Conservation (phyloP, 192 early-diverging fungal genomes). For the Umbelopsis vinacea region DNA sequence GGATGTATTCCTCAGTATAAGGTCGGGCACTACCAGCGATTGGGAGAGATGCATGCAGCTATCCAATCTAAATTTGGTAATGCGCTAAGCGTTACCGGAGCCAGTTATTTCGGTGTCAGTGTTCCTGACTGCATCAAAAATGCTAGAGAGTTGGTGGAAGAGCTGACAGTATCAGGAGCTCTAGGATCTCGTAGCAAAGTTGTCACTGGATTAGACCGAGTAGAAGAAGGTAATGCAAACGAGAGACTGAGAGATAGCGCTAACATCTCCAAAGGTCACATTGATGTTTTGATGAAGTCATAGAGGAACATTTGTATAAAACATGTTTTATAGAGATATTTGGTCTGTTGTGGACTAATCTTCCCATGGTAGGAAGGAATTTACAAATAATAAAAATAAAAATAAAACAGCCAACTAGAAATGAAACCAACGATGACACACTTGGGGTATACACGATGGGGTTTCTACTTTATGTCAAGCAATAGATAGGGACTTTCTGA, state of each 20-base stretch:
- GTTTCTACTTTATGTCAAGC: no score
- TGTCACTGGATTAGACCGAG: constrained; percentile 42
- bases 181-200: constrained; percentile 31
- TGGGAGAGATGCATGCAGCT: constrained; percentile 66
- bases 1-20: constrained; percentile 90
- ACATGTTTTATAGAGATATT: no score
- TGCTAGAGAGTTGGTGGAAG: constrained; percentile 62
- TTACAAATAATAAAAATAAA: no score
- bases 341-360: no score
- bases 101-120: constrained; percentile 82
- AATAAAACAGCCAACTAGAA: no score
- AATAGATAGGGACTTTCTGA: no score
- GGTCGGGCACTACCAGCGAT: constrained; percentile 76
- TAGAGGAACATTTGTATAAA: background rate
- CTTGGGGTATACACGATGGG: no score
- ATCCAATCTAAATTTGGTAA: constrained; percentile 53
- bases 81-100: constrained; percentile 73
- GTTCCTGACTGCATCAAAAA: constrained; percentile 84
- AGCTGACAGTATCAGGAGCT: constrained; percentile 48
- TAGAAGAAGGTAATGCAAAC: background rate
- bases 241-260: constrained; percentile 13
- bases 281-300: constrained; percentile 23
- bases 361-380: no score
- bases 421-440: no score
- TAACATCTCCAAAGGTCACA: constrained; percentile 24